Conservation (phyloP, 1,284 basidiomycete genomes). For the Lignosus rhinocerotis region DNA sequence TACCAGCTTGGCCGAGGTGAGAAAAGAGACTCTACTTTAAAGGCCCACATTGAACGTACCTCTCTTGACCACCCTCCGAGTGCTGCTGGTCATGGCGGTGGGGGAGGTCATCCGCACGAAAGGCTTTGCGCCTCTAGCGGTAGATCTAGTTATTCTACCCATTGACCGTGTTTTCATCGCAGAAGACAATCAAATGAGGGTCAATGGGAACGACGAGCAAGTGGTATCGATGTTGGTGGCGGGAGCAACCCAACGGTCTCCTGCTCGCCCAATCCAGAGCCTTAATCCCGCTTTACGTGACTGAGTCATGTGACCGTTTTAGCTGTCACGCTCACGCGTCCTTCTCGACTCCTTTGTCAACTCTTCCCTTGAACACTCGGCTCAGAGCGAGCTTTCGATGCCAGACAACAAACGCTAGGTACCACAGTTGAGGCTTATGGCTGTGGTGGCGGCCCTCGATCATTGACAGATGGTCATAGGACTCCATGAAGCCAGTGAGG, state of each 20-base stretch:
- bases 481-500: too few species aligned
- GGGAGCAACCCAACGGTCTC: neutral
- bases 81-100: too few species aligned
- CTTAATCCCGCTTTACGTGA: neutral
- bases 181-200: neutral
- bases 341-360: neutral
- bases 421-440: too few species aligned
- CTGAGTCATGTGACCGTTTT: neutral
- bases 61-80: neutral
- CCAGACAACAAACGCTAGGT: too few species aligned
- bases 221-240: neutral
- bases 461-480: too few species aligned
- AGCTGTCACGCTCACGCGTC: conserved; percentile 1
- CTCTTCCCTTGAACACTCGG: neutral
- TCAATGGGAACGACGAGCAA: neutral
- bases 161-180: conserved; percentile 2
- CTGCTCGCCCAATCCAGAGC: neutral
- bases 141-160: neutral
- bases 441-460: too few species aligned
- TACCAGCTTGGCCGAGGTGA: too few species aligned
- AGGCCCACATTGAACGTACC: neutral
- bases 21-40: neutral
- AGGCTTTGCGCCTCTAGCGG: too few species aligned
- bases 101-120: too few species aligned
- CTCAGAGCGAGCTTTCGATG: too few species aligned